phyloP scores from a whole-genome alignment of 2,329 filamentous ascomycete genomes.

The Leptographium lundbergii region DNA sequence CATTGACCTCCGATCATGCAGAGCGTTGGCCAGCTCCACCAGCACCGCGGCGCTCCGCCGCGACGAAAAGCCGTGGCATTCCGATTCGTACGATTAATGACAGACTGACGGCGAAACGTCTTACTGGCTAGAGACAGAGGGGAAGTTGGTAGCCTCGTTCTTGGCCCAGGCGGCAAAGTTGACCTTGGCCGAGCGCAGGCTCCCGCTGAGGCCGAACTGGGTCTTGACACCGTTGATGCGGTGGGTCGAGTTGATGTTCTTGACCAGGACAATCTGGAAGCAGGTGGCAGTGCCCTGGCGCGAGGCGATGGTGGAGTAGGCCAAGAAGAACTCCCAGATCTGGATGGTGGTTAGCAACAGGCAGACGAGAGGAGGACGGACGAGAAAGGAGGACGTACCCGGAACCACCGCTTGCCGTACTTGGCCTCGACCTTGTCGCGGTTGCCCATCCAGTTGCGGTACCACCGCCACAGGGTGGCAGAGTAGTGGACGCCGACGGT shows the following conservation, averaged over 20 bases:
- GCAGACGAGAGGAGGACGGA: background rate
- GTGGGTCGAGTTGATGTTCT: conserved; percentile 83
- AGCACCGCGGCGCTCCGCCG: too few species aligned
- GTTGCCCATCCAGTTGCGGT: conserved; percentile 96
- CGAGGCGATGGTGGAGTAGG: conserved; percentile 71
- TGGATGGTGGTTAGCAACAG: conserved; percentile 19
- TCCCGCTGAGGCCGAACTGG: conserved; percentile 57
- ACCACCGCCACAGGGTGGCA: conserved; percentile 94
- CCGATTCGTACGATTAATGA: background rate
- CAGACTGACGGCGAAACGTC: background rate
- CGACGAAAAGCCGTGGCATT: too few species aligned
- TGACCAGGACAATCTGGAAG: conserved; percentile 76
- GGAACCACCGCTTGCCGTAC: conserved; percentile 92
- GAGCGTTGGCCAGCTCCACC: background rate
- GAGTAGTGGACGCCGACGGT: conserved; percentile 96
- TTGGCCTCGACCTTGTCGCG: conserved; percentile 84
- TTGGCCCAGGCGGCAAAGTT: conserved; percentile 20
- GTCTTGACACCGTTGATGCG: conserved; percentile 60
- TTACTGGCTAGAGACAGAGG: conserved; percentile 11
- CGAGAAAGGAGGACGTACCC: conserved; percentile 43
- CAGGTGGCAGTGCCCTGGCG: conserved; percentile 76
- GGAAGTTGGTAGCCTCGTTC: conserved; percentile 19
- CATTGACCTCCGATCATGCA: background rate
- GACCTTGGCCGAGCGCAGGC: conserved; percentile 28
- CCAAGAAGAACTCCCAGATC: conserved; percentile 90